Percentiles rank a stretch among this genome's conserved stretches.
Conservation (phyloP, 2,329 filamentous ascomycete species). For the Colletotrichum sp. region DNA sequence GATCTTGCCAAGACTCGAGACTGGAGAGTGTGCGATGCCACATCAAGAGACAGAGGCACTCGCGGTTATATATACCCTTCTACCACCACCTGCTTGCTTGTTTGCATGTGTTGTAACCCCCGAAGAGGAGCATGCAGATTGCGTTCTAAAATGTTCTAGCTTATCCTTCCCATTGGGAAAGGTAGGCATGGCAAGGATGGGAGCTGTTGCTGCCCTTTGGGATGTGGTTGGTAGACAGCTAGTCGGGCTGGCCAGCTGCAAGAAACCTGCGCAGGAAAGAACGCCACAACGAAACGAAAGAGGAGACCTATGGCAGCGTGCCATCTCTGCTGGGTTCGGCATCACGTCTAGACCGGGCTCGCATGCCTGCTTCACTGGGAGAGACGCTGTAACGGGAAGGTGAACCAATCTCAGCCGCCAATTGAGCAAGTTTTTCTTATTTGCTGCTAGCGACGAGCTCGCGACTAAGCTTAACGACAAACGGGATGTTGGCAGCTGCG, state of each 20-base stretch:
- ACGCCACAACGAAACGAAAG: neutral
- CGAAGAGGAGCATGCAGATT: neutral
- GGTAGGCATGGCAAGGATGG: neutral
- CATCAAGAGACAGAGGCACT: too few species aligned
- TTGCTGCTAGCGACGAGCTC: neutral
- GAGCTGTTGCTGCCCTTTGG: neutral
- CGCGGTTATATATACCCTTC: neutral
- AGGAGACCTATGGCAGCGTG: neutral
- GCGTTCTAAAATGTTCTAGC: neutral
- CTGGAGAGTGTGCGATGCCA: neutral
- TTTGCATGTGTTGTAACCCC: neutral
- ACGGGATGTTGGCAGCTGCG: neutral
- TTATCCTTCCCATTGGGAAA: neutral
- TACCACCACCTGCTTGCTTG: neutral
- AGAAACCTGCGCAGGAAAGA: neutral
- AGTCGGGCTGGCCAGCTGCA: neutral
- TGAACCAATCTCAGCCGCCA: conserved; percentile 21
- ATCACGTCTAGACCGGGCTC: neutral
- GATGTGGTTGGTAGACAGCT: neutral
- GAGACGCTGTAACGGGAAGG: neutral
- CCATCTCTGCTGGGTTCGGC: neutral
- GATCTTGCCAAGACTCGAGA: neutral
- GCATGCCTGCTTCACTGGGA: neutral
- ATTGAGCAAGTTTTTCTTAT: conserved; percentile 28
- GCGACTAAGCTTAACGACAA: neutral